Evolutionary conservation across 371 early-diverging fungal species (phyloP), one percentile per base, ranked within the genome.

Genomic region (Mortierella sp.): DNA sequence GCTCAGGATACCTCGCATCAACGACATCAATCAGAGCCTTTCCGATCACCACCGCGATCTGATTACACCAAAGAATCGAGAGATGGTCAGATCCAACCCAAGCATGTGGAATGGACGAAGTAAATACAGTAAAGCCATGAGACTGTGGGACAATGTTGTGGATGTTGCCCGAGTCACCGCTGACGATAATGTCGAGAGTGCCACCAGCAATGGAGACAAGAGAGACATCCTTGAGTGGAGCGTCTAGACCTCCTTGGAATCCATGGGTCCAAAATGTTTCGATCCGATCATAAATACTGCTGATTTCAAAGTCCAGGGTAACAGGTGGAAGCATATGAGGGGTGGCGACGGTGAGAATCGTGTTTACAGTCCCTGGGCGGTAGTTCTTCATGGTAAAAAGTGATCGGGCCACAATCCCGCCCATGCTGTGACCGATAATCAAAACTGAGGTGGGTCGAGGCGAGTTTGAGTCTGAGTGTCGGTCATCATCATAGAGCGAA

Each of bases 391-490:
- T 82, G 1, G 89, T 89, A 61, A 96, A 87, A 70, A 94, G 86
- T 7, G 92, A 87, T 14, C 98, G 84, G 15, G 97, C 97, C 1
- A 98, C 98, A 18, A 97, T 87, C 26, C 99, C 99, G 18, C 99
- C 99, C 98, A 98, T 98, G 16, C 97, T 97, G 71, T 98, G 99
- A 4, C 95, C 97, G 44, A 98, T 82, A 19, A 98, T 82, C 9
- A 95, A 81, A 23, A 98, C 96, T 15, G 95, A 91, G 6, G 88
- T 86, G 16, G 90, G 90, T 30, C 83, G 84, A 23, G 90, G 90
- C 16, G 84, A 56, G 29, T 59, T 67, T 14, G 75, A 64, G 57
- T 82, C 80, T 12, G 57, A 26, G 21, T 66, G 70, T 15, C 72
- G 64, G 16, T 68, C 62, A 48, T 77, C 66, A n/a, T 68, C 57